Percentiles rank a stretch among this genome's conserved stretches.
Conservation (phyloP, 2,329 filamentous ascomycete genomes). For the Colletotrichum neosansevieriae region DNA sequence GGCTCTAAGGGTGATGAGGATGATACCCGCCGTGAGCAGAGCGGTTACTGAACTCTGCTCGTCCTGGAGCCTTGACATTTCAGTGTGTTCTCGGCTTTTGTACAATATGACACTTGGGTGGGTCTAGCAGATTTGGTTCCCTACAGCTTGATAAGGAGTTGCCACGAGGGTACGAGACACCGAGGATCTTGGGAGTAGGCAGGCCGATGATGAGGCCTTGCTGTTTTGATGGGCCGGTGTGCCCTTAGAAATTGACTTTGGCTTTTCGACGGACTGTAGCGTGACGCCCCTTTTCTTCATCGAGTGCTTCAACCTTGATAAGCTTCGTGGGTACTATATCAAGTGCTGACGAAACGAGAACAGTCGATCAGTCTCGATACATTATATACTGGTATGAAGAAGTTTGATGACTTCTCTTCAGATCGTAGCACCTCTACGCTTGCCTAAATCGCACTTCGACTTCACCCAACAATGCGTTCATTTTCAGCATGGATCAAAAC, state of each 20-base stretch:
- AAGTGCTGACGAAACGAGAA: too few species aligned
- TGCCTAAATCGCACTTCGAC: too few species aligned
- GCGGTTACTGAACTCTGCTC: slow-evolving; percentile 58
- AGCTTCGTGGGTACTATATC: neutral
- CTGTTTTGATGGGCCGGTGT: neutral
- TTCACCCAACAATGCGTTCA: neutral
- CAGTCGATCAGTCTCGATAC: too few species aligned
- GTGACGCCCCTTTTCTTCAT: too few species aligned
- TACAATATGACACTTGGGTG: neutral
- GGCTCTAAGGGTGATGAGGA: slow-evolving; percentile 50
- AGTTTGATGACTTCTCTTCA: too few species aligned
- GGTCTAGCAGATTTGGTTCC: neutral
- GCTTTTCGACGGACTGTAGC: too few species aligned
- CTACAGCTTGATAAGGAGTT: neutral
- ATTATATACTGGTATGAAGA: too few species aligned
- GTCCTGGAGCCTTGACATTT: neutral
- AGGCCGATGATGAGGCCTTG: neutral
- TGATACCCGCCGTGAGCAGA: slow-evolving; percentile 62
- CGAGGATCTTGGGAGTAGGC: neutral
- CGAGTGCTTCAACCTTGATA: neutral
- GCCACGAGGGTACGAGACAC: neutral
- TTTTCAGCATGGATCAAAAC: neutral
- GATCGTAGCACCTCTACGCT: too few species aligned
- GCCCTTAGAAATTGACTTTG: neutral
- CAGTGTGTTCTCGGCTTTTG: neutral